Evolutionary conservation across 768 basidiomycete species (phyloP).

Genomic region (Russula vinacea): DNA sequence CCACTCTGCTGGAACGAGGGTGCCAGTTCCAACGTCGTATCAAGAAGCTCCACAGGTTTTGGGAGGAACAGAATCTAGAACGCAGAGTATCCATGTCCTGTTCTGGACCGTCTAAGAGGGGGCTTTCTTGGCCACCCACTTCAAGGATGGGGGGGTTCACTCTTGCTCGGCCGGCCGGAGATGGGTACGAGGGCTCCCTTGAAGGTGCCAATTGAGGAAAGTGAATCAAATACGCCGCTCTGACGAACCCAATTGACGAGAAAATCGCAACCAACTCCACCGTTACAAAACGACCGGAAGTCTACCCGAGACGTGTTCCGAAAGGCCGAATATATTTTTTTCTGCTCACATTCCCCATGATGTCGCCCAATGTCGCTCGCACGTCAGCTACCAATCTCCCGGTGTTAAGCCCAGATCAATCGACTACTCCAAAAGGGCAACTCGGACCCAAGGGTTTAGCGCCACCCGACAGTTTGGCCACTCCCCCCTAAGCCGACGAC

Average conservation of each 20-base stretch:
- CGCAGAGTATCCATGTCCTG: neutral
- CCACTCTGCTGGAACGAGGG: neutral
- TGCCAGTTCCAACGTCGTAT: neutral
- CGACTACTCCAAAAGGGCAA: slow-evolving; percentile 27
- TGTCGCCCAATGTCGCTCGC: neutral
- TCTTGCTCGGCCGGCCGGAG: neutral
- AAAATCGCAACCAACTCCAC: slow-evolving; percentile 1
- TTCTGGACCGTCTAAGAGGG: slow-evolving; percentile 15
- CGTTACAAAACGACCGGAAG: slow-evolving; percentile 5
- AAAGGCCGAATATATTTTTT: neutral
- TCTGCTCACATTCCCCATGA: neutral
- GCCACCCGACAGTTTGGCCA: slow-evolving; percentile 1
- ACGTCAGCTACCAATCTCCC: slow-evolving; percentile 3
- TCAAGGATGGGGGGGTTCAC: neutral
- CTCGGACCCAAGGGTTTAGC: slow-evolving; percentile 13
- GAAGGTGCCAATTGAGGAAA: slow-evolving; percentile 20
- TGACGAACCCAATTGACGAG: neutral
- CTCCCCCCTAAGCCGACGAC: slow-evolving; percentile 10
- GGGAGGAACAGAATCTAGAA: slow-evolving; percentile 18
- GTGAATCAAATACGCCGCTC: slow-evolving; percentile 17
- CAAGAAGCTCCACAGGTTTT: slow-evolving; percentile 12
- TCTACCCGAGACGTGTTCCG: neutral
- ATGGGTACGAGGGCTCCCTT: slow-evolving; percentile 13
- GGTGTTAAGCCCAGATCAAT: slow-evolving; percentile 12
- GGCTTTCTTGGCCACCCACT: neutral